phyloP scores from a whole-genome alignment of 2,329 filamentous ascomycete genomes.

The Didymella lethalis region DNA sequence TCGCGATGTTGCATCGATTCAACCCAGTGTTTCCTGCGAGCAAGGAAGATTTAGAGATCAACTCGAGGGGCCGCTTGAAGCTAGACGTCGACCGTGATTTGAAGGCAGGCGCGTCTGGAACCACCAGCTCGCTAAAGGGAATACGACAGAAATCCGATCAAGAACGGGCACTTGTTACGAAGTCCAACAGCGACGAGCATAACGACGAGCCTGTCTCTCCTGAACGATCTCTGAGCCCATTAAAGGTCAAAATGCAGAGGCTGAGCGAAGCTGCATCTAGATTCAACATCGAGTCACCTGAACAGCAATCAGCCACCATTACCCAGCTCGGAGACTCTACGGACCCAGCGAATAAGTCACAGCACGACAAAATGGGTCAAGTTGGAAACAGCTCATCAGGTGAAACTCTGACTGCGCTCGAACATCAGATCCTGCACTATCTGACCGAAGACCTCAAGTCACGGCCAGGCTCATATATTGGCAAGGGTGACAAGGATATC shows the following conservation, averaged over 20 bases:
- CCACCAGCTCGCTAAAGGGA: neutral
- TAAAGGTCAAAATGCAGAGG: constrained; percentile 23
- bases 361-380: neutral
- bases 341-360: neutral
- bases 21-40: constrained; percentile 2
- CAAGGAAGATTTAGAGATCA: neutral
- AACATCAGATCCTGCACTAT: constrained; percentile 20
- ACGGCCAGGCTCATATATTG: constrained; percentile 31
- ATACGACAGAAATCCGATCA: neutral
- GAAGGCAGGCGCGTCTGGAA: neutral
- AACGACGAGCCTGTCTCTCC: neutral
- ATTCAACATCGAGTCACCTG: constrained; percentile 5
- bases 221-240: constrained; percentile 11
- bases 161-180: neutral
- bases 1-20: constrained; percentile 14
- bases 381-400: neutral
- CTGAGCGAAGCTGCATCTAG: constrained; percentile 16
- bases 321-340: neutral
- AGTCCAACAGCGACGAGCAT: neutral
- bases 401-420: constrained; percentile 11
- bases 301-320: constrained; percentile 1
- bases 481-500: constrained; percentile 19
- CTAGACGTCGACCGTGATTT: neutral
- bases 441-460: constrained; percentile 24
- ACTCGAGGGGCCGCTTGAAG: neutral